Evolutionary conservation across 257 asterid genomes (phyloP).

Genomic region (Scutellaria barbata): DNA sequence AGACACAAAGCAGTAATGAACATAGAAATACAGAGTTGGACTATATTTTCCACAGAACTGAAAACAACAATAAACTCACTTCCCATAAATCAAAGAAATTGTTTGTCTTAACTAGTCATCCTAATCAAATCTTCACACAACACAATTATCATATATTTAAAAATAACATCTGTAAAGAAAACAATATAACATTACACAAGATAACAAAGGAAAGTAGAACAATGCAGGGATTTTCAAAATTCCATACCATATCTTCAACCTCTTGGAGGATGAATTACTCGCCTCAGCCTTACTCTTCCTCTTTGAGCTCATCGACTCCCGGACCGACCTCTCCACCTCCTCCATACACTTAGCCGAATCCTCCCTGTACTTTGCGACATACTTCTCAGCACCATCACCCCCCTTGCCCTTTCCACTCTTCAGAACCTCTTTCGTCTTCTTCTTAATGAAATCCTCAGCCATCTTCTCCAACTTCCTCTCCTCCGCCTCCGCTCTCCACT

Average conservation of each 20-base stretch:
- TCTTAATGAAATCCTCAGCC: constrained; percentile 85
- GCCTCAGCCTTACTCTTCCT: constrained; percentile 49
- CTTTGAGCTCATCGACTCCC: constrained; percentile 72
- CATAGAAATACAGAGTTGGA: neutral
- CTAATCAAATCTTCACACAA: neutral
- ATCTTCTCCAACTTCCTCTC: constrained; percentile 89
- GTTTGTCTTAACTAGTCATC: neutral
- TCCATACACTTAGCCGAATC: constrained; percentile 86
- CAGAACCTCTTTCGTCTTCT: constrained; percentile 64
- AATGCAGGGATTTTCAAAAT: neutral
- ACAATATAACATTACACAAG: neutral
- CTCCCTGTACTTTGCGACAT: constrained; percentile 85
- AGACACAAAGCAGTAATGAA: neutral
- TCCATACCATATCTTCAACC: constrained; percentile 73
- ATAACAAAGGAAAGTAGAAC: constrained; percentile 1
- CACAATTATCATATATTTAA: neutral
- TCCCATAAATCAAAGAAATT: neutral
- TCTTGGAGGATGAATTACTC: constrained; percentile 51
- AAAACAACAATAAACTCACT: constrained; percentile 2
- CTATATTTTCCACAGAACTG: no score
- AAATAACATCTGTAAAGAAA: neutral
- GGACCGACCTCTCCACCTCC: constrained; percentile 78
- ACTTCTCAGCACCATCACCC: constrained; percentile 64
- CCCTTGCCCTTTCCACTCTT: constrained; percentile 62
- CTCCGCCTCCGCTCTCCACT: constrained; percentile 88